These are phyloP conservation scores for Grosmannia huntii DNA, from an alignment of 2,329 filamentous ascomycete genomes.

Conservation along the genomic window DNA sequence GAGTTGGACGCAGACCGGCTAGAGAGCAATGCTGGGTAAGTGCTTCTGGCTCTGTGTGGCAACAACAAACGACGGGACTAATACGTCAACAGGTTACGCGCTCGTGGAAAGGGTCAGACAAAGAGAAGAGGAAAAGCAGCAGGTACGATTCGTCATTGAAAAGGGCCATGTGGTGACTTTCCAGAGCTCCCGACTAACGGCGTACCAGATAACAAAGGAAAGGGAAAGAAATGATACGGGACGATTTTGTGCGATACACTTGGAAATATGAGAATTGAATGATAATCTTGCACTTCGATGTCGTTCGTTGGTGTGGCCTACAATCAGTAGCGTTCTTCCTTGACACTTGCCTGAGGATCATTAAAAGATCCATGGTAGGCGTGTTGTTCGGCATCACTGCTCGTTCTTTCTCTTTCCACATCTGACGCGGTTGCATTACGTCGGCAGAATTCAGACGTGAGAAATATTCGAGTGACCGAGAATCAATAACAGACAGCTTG, in stretches of 20 bases:
- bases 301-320: neutral
- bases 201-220: neutral
- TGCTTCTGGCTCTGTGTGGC: neutral
- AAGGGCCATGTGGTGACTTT: no score
- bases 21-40: conserved; percentile 57
- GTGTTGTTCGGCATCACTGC: neutral
- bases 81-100: conserved; percentile 44
- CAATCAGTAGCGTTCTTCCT: neutral
- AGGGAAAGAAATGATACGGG: neutral
- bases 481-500: neutral
- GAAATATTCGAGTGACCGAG: neutral
- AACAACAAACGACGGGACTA: neutral
- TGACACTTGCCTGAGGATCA: no score
- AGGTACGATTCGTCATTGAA: neutral
- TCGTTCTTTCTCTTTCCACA: neutral
- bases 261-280: neutral
- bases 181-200: neutral
- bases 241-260: neutral
- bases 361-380: neutral
- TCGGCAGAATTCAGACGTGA: neutral
- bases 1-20: conserved; percentile 68
- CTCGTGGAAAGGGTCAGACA: conserved; percentile 74
- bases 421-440: neutral
- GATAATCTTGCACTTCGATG: neutral
- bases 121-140: conserved; percentile 45